A percentile compares a stretch with the other conserved stretches of the same genome.
Evolutionary conservation across 2,329 filamentous ascomycete genomes (phyloP).

Genomic region (Aspergillus sojae): DNA sequence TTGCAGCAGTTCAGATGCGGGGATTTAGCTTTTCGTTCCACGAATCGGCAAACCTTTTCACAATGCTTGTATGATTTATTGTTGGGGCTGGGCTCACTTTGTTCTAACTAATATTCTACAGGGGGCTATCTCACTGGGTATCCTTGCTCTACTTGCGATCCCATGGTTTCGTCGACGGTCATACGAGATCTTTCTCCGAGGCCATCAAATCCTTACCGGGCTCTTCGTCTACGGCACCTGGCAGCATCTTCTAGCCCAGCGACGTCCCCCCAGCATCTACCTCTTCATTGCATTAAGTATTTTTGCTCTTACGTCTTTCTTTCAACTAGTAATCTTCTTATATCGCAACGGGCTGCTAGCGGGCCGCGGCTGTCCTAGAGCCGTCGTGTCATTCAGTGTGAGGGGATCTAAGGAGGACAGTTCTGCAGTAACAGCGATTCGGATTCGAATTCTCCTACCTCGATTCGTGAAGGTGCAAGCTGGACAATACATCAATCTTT

Average conservation of each 20-base stretch:
- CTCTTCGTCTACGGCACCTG: conserved; percentile 27
- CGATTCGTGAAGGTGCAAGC: conserved; percentile 24
- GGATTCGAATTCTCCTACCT: conserved; percentile 24
- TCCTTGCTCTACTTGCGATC: conserved; percentile 24
- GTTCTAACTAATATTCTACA: conserved; percentile 16
- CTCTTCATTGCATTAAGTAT: conserved; percentile 21
- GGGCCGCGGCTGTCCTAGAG: conserved; percentile 18
- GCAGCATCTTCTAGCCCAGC: conserved; percentile 20
- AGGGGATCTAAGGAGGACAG: no score
- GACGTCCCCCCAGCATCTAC: conserved; percentile 20
- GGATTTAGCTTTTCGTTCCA: conserved; percentile 15
- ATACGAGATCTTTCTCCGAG: no score
- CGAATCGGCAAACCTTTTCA: conserved; percentile 20
- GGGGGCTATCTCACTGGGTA: conserved; percentile 17
- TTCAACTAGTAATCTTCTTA: conserved; percentile 22
- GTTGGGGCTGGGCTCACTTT: background rate
- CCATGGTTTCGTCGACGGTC: conserved; percentile 24
- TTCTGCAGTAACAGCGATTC: conserved; percentile 15
- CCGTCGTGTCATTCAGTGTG: no score
- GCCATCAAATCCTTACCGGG: no score
- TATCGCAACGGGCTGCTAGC: conserved; percentile 26
- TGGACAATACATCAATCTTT: conserved; percentile 34
- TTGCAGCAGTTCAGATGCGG: conserved; percentile 14
- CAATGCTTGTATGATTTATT: conserved; percentile 18
- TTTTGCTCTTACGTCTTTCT: conserved; percentile 20